Evolutionary conservation across 2,329 filamentous ascomycete species (phyloP), one percentile per base, ranked within the genome.

Genomic region (Cordyceps farinosa): DNA sequence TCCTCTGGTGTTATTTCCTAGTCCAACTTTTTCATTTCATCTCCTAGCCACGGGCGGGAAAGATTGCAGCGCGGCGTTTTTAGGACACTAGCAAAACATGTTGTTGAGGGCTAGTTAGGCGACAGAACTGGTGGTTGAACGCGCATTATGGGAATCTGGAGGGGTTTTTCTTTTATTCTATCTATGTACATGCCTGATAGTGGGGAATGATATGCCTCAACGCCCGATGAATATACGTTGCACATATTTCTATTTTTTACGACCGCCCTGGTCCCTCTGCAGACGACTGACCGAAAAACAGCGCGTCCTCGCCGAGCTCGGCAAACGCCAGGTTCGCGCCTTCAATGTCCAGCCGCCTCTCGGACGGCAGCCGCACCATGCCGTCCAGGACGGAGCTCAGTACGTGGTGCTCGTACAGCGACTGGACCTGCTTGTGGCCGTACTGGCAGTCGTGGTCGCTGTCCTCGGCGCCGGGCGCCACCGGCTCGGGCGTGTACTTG

Each of bases 1-100:
- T 52, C 9, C 45, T 17, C n/a, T 61, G 30, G 27, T 40, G 22
- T 50, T n/a, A 40, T 15, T 50, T 62, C 9, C 8, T 44, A 44
- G 7, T 38, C 36, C 29, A n/a, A 11, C 44, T 48, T 34, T 65
- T 63, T 57, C 62, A 64, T 66, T 63, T 65, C 40, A 55, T 63
- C 63, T 64, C 34, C 52, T 50, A 53, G 50, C 57, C 40, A 45
- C 42, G 52, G 64, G 63, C 66, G 61, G 65, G 50, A 48, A 45
- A 61, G 47, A 61, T 65, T 67, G 66, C 62, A 69, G 67, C 67
- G 67, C 64, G 67, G 67, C 67, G 67, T 69, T 66, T 48, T 36
- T 45, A 53, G 64, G 53, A 30, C 44, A 29, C 38, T 55, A 44
- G 52, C 52, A 55, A n/a, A 22, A 6, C 9, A 6, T 42, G 50